phyloP scores from a whole-genome alignment of 305 asterid genomes.

The Caryopteris hybrid region DNA sequence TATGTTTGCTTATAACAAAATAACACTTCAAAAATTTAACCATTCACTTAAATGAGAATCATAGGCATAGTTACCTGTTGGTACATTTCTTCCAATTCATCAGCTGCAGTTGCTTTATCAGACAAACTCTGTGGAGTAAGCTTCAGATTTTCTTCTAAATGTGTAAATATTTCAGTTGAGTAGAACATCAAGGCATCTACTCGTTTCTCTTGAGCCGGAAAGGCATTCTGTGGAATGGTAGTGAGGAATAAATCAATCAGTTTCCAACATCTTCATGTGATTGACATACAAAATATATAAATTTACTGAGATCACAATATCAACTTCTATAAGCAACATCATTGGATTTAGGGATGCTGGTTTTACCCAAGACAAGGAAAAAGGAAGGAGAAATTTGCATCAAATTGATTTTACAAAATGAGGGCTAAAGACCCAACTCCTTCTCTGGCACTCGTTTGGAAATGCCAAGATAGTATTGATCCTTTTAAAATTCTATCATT shows the following conservation, averaged over 20 bases:
- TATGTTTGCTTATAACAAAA: not conserved
- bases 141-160: slow-evolving; percentile 86
- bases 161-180: slow-evolving; percentile 67
- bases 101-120: slow-evolving; percentile 83
- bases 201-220: slow-evolving; percentile 86
- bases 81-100: slow-evolving; percentile 93
- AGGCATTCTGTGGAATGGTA: slow-evolving; percentile 63
- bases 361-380: not conserved
- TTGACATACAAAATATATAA: slow-evolving; percentile 1
- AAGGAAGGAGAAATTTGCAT: not conserved
- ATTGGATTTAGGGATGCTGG: not conserved
- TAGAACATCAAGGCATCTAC: slow-evolving; percentile 79
- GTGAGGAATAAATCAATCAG: slow-evolving; percentile 15
- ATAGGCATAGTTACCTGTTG: slow-evolving; percentile 61
- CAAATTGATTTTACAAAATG: slow-evolving; percentile 4
- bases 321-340: not conserved
- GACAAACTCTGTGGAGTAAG: slow-evolving; percentile 91
- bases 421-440: not conserved
- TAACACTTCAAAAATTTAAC: slow-evolving; percentile 13
- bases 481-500: too few relatives aligned
- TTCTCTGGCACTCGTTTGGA: not conserved
- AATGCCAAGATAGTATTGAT: not conserved
- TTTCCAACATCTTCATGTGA: slow-evolving; percentile 9
- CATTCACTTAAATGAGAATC: slow-evolving; percentile 12
- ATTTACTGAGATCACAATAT: slow-evolving; percentile 1